phyloP scores from a whole-genome alignment of 2,329 filamentous ascomycete species.

The Tympanopsis confertula region DNA sequence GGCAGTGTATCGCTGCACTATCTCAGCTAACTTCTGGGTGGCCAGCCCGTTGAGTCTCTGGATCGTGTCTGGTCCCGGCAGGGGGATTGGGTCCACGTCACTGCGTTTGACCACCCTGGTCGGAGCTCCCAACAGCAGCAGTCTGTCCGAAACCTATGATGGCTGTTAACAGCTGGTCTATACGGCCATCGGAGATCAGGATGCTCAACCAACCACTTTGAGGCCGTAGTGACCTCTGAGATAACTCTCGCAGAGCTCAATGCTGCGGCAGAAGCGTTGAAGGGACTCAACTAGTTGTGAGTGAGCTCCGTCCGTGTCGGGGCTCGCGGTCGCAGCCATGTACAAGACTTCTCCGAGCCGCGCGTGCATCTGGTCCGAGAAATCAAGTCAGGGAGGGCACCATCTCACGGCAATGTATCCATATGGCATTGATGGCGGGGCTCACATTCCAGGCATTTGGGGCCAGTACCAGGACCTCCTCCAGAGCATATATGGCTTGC shows the following conservation, averaged over 20 bases:
- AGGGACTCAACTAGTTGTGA: constrained; percentile 59
- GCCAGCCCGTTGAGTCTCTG: constrained; percentile 61
- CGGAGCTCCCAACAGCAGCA: constrained; percentile 31
- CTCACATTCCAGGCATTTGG: constrained; percentile 94
- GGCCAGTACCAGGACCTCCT: constrained; percentile 76
- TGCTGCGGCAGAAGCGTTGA: constrained; percentile 76
- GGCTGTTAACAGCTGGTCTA: constrained; percentile 66
- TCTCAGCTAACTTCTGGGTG: constrained; percentile 65
- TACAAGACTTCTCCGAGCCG: constrained; percentile 74
- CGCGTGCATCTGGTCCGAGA: constrained; percentile 65
- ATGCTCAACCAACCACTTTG: constrained; percentile 60
- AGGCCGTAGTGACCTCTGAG: constrained; percentile 86
- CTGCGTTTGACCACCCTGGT: constrained; percentile 30
- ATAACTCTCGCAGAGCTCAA: constrained; percentile 90
- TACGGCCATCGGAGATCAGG: constrained; percentile 87
- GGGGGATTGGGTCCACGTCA: constrained; percentile 34
- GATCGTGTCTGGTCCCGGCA: constrained; percentile 46
- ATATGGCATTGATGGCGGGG: constrained; percentile 4
- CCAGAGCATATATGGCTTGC: constrained; percentile 77
- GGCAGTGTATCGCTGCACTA: constrained; percentile 51
- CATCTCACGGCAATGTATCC: background rate
- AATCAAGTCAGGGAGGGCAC: constrained; percentile 13
- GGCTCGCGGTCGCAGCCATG: constrained; percentile 44
- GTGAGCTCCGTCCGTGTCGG: constrained; percentile 21
- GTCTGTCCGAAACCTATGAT: constrained; percentile 6